These are phyloP conservation scores for Phytophthora syringae DNA, from an alignment of 352 stramenopile genomes.

Conservation along the genomic window DNA sequence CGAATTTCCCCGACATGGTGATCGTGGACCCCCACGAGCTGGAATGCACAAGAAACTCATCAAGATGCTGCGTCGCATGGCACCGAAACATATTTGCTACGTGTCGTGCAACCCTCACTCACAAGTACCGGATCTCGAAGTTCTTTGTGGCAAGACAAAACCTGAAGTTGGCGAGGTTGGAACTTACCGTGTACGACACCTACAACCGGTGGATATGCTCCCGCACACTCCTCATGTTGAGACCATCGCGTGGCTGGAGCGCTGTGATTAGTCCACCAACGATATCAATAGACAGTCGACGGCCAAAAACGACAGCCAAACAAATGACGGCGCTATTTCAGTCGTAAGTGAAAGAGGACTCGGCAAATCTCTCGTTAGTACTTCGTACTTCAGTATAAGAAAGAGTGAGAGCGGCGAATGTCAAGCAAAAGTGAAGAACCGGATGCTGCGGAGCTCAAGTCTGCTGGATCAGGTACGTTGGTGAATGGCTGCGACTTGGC, in stretches of 20 bases:
- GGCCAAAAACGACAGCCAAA: not conserved
- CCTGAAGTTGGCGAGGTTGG: conserved; percentile 25
- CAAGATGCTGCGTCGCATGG: conserved; percentile 54
- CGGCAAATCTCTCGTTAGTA: too few relatives aligned
- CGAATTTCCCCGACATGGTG: conserved; percentile 56
- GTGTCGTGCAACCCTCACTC: conserved; percentile 81
- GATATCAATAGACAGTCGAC: conserved; percentile 14
- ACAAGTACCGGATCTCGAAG: conserved; percentile 63
- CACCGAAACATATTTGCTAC: conserved; percentile 65
- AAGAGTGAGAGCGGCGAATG: not conserved
- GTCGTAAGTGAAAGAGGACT: not conserved
- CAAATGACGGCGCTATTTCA: conserved; percentile 1
- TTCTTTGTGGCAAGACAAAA: conserved; percentile 39
- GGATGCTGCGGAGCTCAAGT: not conserved
- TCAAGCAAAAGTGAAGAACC: conserved; percentile 7
- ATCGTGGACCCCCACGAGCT: conserved; percentile 80
- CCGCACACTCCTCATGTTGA: conserved; percentile 83
- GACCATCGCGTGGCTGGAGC: conserved; percentile 73
- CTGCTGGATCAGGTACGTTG: conserved; percentile 6
- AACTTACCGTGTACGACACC: conserved; percentile 48
- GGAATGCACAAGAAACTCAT: conserved; percentile 77
- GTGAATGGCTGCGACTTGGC: not conserved
- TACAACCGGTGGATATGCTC: conserved; percentile 84
- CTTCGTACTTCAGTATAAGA: not conserved
- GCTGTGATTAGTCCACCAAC: conserved; percentile 16